Evolutionary conservation across 2,329 filamentous ascomycete genomes (phyloP).

Genomic region (Aspergillus costaricaensis): DNA sequence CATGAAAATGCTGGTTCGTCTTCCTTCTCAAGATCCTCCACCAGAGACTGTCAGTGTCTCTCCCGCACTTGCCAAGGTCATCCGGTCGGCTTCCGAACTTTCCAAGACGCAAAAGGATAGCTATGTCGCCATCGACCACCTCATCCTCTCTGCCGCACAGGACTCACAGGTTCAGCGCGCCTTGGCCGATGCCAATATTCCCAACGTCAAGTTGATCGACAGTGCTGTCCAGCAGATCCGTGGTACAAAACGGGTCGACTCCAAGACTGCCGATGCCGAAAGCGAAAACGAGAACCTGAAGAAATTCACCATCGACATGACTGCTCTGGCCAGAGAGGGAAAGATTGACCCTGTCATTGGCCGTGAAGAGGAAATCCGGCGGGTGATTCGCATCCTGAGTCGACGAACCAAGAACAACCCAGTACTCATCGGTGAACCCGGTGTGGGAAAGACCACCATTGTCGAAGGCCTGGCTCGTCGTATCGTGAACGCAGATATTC

Average conservation of each 20-base stretch:
- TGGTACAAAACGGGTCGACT: conserved; percentile 90
- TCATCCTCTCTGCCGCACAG: conserved; percentile 82
- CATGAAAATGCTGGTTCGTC: conserved; percentile 86
- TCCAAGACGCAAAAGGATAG: conserved; percentile 98
- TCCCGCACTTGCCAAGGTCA: conserved; percentile 76
- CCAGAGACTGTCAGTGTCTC: conserved; percentile 85
- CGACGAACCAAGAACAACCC: conserved; percentile 98
- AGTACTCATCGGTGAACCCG: conserved; percentile 94
- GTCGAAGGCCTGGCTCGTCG: conserved; percentile 93
- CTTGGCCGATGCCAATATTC: conserved; percentile 84
- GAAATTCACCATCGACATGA: conserved; percentile 99
- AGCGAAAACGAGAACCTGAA: conserved; percentile 91
- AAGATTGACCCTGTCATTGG: conserved; percentile 98
- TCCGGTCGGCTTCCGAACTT: conserved; percentile 81
- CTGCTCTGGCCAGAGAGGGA: conserved; percentile 89
- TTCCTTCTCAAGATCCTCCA: conserved; percentile 92
- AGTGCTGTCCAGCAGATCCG: conserved; percentile 89
- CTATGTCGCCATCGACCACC: conserved; percentile 90
- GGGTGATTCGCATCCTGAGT: conserved; percentile 88
- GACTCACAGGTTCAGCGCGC: conserved; percentile 72
- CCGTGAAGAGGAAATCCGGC: conserved; percentile 89
- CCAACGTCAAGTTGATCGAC: conserved; percentile 86
- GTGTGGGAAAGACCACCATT: conserved; percentile 97
- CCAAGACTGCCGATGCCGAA: conserved; percentile 90
- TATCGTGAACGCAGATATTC: conserved; percentile 95